phyloP scores from a whole-genome alignment of 441 rosid genomes.

The Erodium trifolium region DNA sequence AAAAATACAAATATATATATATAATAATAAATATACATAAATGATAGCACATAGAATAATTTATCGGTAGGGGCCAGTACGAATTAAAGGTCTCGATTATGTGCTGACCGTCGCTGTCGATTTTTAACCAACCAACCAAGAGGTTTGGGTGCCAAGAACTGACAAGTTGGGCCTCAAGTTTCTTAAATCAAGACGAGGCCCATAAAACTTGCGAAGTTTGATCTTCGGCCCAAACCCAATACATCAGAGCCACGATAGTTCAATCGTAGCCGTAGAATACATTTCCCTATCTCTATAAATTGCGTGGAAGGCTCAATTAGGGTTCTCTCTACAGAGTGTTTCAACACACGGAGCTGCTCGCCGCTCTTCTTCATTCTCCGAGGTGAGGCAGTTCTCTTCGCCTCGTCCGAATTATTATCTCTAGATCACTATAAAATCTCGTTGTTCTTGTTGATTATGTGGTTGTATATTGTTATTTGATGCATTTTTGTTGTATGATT shows the following conservation, averaged over 20 bases:
- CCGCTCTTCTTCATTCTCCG: neutral
- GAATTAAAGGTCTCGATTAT: too few species aligned
- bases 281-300: neutral
- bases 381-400: neutral
- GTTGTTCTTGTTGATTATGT: neutral
- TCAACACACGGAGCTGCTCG: neutral
- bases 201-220: neutral
- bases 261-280: conserved; percentile 10
- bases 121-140: too few species aligned
- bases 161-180: too few species aligned
- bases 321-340: neutral
- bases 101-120: too few species aligned
- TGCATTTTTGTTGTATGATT: neutral
- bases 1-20: too few species aligned
- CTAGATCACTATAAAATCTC: neutral
- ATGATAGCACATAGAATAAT: too few species aligned
- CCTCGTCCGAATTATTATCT: neutral
- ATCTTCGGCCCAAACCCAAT: neutral
- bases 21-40: too few species aligned
- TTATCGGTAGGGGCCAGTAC: too few species aligned
- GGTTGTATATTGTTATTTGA: neutral
- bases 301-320: neutral
- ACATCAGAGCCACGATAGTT: conserved; percentile 10
- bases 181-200: neutral
- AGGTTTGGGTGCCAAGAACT: too few species aligned